Evolutionary conservation across 1,284 basidiomycete species (phyloP).

Genomic region (Pseudozyma tsukubaensis): DNA sequence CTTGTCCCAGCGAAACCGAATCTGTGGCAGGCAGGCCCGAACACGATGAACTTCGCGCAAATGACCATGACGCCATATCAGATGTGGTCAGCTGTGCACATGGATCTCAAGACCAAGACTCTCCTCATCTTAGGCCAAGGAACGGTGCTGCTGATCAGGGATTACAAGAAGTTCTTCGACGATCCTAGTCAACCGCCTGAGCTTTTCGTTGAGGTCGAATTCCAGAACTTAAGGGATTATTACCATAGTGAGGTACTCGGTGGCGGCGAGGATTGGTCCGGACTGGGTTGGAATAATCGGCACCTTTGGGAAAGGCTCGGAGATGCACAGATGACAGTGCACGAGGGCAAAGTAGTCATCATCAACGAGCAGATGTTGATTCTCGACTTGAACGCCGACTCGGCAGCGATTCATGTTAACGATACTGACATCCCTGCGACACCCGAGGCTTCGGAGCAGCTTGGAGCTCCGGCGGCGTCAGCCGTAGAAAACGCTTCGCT

Average conservation of each 20-base stretch:
- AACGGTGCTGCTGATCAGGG: conserved; percentile 50
- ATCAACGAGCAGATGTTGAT: conserved; percentile 27
- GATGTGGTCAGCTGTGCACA: conserved; percentile 58
- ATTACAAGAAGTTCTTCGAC: conserved; percentile 50
- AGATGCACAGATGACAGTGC: conserved; percentile 44
- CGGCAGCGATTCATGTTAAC: not conserved
- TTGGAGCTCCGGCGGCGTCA: too few relatives aligned
- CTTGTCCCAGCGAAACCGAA: conserved; percentile 11
- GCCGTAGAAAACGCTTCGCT: too few relatives aligned
- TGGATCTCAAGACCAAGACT: conserved; percentile 54
- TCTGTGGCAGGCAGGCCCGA: conserved; percentile 42
- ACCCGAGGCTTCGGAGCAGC: not conserved
- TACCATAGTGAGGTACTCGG: conserved; percentile 5
- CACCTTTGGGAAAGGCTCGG: conserved; percentile 31
- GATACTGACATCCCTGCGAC: too few relatives aligned
- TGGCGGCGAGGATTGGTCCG: conserved; percentile 10
- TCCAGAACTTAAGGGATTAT: conserved; percentile 22
- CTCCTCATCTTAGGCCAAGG: conserved; percentile 56
- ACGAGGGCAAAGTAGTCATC: conserved; percentile 45
- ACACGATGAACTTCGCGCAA: conserved; percentile 44
- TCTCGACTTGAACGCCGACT: conserved; percentile 12
- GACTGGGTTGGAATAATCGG: conserved; percentile 29
- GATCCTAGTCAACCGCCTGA: conserved; percentile 21
- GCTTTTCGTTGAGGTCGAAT: conserved; percentile 43
- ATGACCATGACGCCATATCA: conserved; percentile 42